Evolutionary conservation across 2,329 filamentous ascomycete genomes (phyloP).

Genomic region (Colletotrichum cordylinicola): DNA sequence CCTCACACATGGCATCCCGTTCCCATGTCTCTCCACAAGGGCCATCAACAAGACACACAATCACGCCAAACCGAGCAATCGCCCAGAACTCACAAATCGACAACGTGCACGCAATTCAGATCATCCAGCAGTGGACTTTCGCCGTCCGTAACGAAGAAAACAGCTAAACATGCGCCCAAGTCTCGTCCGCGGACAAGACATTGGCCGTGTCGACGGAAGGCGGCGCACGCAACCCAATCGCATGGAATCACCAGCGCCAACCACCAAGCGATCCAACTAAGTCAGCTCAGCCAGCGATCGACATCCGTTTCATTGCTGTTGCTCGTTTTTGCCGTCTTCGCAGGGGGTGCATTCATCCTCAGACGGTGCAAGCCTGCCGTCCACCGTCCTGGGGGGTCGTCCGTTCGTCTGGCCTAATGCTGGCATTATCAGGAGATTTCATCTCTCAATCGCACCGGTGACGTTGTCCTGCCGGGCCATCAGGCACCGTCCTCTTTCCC

Average conservation of each 20-base stretch:
- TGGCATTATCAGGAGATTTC: conserved; percentile 8
- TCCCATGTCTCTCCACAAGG: not conserved
- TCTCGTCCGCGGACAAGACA: conserved; percentile 4
- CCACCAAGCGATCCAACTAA: not conserved
- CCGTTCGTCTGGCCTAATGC: not conserved
- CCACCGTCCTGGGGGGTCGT: not conserved
- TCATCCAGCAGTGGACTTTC: not conserved
- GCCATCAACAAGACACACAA: not conserved
- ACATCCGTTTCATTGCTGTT: conserved; percentile 4
- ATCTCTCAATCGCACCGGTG: not conserved
- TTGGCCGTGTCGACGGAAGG: not conserved
- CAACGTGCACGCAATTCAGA: not conserved
- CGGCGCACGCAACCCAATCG: not conserved
- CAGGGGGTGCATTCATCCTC: not conserved
- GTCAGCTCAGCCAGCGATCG: not conserved
- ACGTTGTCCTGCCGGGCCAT: not conserved
- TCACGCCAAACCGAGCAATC: not conserved
- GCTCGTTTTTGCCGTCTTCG: not conserved
- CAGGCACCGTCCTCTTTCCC: not conserved
- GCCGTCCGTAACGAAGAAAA: not conserved
- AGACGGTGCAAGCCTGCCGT: not conserved
- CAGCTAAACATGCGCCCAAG: not conserved
- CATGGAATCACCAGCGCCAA: not conserved
- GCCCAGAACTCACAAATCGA: too few relatives aligned
- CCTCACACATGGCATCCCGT: not conserved